Conservation (phyloP, 2,329 filamentous ascomycete genomes). For the Scorias spongiosa region DNA sequence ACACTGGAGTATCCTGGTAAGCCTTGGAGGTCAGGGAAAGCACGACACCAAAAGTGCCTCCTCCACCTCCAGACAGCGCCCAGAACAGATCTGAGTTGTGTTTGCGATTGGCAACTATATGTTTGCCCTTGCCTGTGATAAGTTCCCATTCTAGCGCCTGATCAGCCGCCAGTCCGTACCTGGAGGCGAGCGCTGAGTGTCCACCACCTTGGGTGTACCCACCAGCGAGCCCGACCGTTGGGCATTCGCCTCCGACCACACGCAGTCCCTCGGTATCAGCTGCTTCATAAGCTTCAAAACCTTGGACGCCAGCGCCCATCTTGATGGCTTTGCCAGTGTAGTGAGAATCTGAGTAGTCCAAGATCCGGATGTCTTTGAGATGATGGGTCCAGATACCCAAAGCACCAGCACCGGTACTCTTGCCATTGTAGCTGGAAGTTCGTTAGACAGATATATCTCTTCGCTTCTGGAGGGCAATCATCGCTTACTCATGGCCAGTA, state of each 20-base stretch:
- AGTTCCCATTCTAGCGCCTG: slow-evolving; percentile 34
- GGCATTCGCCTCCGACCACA: slow-evolving; percentile 40
- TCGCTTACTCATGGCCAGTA: slow-evolving; percentile 25
- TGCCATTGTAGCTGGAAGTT: slow-evolving; percentile 30
- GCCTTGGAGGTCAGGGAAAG: slow-evolving; percentile 39
- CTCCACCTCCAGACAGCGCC: slow-evolving; percentile 46
- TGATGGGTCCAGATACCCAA: slow-evolving; percentile 43
- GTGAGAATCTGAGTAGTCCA: slow-evolving; percentile 23
- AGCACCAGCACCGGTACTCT: slow-evolving; percentile 46
- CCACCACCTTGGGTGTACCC: slow-evolving; percentile 48
- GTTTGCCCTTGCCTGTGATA: slow-evolving; percentile 35
- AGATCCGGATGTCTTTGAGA: slow-evolving; percentile 34
- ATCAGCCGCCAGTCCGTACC: slow-evolving; percentile 45
- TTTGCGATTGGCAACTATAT: slow-evolving; percentile 32
- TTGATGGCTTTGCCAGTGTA: slow-evolving; percentile 40
- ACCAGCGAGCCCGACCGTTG: slow-evolving; percentile 42
- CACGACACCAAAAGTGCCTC: slow-evolving; percentile 44
- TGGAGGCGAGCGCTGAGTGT: slow-evolving; percentile 37
- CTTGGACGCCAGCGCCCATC: slow-evolving; percentile 39
- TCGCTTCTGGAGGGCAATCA: neutral
- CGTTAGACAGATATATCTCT: neutral
- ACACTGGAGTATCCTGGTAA: slow-evolving; percentile 29
- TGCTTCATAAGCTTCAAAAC: slow-evolving; percentile 32
- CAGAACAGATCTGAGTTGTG: slow-evolving; percentile 46
- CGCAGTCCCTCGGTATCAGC: slow-evolving; percentile 31